These are phyloP conservation scores for Aspergillus biplanus DNA, from an alignment of 495 filamentous ascomycete genomes.

Conservation along the genomic window DNA sequence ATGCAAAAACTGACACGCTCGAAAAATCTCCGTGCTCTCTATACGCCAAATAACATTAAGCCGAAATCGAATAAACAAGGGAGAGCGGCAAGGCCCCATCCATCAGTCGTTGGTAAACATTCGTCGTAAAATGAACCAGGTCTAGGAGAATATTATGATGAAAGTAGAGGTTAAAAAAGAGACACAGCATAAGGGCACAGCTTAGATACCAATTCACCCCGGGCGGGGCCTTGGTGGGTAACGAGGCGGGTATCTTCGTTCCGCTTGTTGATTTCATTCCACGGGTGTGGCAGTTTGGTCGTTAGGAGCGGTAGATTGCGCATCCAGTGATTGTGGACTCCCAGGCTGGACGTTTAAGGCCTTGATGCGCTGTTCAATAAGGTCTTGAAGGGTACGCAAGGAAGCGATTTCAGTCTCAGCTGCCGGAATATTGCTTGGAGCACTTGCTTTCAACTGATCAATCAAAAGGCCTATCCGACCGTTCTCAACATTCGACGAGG, in stretches of 20 bases:
- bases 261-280: background rate
- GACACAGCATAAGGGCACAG: background rate
- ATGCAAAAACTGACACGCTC: conserved; percentile 21
- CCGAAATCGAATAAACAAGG: conserved; percentile 5
- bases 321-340: background rate
- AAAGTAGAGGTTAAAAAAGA: background rate
- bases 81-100: background rate
- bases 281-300: background rate
- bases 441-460: conserved; percentile 34
- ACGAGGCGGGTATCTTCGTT: background rate
- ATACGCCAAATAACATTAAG: conserved; percentile 20
- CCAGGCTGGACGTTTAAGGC: conserved; percentile 13
- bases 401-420: conserved; percentile 33
- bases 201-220: background rate
- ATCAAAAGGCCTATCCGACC: conserved; percentile 32
- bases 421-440: conserved; percentile 25
- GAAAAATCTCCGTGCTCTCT: conserved; percentile 17
- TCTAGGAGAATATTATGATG: conserved; percentile 1
- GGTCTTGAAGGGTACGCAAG: conserved; percentile 30
- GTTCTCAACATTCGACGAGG: conserved; percentile 8
- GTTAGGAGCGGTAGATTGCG: background rate
- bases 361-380: conserved; percentile 35
- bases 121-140: background rate
- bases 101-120: conserved; percentile 7
- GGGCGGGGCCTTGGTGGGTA: background rate